phyloP scores from a whole-genome alignment of 192 early-diverging fungal species.

The Helicostylum pulchrum region DNA sequence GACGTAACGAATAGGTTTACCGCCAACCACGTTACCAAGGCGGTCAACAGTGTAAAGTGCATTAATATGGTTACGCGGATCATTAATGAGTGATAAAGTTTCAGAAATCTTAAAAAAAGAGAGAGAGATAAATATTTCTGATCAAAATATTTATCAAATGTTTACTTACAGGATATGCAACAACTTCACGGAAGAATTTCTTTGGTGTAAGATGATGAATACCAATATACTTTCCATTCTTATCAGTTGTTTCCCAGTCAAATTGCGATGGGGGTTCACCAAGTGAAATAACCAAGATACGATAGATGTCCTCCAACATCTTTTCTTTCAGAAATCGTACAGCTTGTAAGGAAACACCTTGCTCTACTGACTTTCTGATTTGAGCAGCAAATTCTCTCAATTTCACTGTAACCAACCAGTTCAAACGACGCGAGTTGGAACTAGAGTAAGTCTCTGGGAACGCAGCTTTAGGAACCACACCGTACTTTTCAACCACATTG shows the following conservation, averaged over 20 bases:
- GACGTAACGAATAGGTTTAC: conserved; percentile 63
- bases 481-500: conserved; percentile 72
- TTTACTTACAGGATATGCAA: conserved; percentile 49
- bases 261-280: conserved; percentile 68
- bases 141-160: neutral
- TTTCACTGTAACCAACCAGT: conserved; percentile 59
- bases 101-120: conserved; percentile 46
- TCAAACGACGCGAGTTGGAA: conserved; percentile 55
- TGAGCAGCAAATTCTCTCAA: conserved; percentile 66
- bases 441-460: conserved; percentile 68
- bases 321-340: conserved; percentile 54
- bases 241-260: conserved; percentile 67
- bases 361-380: conserved; percentile 42
- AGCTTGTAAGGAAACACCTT: conserved; percentile 35
- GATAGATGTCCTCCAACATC: conserved; percentile 66
- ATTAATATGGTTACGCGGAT: conserved; percentile 65
- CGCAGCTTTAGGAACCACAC: conserved; percentile 62
- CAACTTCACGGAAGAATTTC: conserved; percentile 58
- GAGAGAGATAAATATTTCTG: neutral
- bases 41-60: conserved; percentile 68
- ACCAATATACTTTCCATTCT: conserved; percentile 64
- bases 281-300: conserved; percentile 65
- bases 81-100: conserved; percentile 67
- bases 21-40: conserved; percentile 71
- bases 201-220: conserved; percentile 56